A percentile compares a stretch with the other conserved stretches of the same genome.
Conservation (phyloP, 2,329 filamentous ascomycete genomes). For the Pseudopyricularia javanii region DNA sequence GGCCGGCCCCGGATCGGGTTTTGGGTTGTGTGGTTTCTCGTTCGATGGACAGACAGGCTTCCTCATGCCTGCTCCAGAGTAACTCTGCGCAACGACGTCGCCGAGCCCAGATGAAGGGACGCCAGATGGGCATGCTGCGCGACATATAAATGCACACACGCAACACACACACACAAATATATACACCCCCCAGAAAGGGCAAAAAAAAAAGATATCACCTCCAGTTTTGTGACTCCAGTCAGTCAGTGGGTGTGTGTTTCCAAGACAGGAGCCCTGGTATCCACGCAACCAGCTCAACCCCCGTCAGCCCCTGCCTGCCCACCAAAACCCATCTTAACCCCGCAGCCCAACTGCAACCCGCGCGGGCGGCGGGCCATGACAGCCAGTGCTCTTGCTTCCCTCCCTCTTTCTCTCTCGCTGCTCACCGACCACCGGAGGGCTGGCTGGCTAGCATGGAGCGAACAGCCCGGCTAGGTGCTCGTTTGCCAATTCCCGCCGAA, state of each 20-base stretch:
- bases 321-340: neutral
- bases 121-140: no score
- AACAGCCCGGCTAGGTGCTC: neutral
- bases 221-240: neutral
- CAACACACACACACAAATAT: no score
- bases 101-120: neutral
- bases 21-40: neutral
- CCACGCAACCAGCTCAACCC: neutral
- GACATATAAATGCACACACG: no score
- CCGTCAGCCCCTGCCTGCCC: neutral
- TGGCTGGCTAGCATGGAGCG: neutral
- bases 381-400: no score
- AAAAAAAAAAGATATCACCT: neutral
- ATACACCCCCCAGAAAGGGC: neutral
- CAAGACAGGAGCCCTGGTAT: neutral
- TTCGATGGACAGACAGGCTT: no score
- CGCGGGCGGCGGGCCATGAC: neutral
- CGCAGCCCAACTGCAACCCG: slow-evolving; percentile 1
- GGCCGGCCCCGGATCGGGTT: neutral
- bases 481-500: neutral
- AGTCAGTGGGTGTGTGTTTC: neutral
- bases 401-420: no score
- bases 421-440: neutral
- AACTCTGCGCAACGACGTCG: neutral
- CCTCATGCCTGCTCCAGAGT: no score